These are phyloP conservation scores for Neurospora sp. DNA, from an alignment of 2,329 filamentous ascomycete species.

Conservation along the genomic window DNA sequence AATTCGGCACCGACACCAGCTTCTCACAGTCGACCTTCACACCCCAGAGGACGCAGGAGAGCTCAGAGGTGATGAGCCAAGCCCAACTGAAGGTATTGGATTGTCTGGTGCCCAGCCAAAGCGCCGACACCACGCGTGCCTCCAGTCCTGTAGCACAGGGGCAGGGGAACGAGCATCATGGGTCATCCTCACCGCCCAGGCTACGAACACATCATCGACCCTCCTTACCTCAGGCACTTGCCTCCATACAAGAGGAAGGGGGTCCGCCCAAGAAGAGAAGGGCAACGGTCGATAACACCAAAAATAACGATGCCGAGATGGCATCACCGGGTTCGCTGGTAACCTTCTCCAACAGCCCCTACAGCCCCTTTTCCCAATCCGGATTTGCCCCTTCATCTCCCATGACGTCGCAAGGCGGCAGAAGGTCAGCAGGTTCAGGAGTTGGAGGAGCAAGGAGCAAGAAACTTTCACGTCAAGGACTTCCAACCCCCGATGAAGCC, in stretches of 20 bases:
- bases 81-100: constrained; percentile 45
- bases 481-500: not conserved
- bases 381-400: not conserved
- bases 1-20: constrained; percentile 59
- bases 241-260: not conserved
- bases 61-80: constrained; percentile 45
- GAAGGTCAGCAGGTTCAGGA: not conserved
- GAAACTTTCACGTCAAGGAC: not conserved
- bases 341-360: not conserved
- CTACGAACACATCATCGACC: constrained; percentile 14
- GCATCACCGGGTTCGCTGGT: constrained; percentile 13
- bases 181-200: constrained; percentile 9
- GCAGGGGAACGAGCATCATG: constrained; percentile 7
- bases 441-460: not conserved
- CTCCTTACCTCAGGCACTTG: not conserved
- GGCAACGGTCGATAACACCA: not conserved
- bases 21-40: constrained; percentile 52
- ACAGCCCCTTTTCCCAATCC: not conserved
- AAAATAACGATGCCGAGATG: not conserved
- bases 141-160: constrained; percentile 40
- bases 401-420: not conserved
- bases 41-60: constrained; percentile 45
- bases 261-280: not conserved
- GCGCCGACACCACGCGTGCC: constrained; percentile 48
- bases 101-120: constrained; percentile 47